These are phyloP conservation scores for Diaporthe citrichinensis DNA, from an alignment of 2,329 filamentous ascomycete genomes.

Conservation along the genomic window DNA sequence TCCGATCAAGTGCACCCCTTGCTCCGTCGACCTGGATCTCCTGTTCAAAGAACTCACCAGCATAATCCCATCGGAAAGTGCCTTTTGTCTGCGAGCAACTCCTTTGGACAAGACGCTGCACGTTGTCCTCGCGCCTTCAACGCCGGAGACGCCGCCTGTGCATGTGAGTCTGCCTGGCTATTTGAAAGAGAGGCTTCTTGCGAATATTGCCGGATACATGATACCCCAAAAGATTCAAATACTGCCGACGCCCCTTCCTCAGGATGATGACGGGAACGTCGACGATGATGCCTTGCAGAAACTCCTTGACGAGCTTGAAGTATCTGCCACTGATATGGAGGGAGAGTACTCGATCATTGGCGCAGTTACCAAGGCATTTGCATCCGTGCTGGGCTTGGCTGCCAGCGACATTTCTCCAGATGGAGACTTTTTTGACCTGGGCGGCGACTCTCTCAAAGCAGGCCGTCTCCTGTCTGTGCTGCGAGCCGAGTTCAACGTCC, in stretches of 20 bases:
- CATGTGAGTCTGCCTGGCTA: conserved; percentile 25
- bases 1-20: conserved; percentile 54
- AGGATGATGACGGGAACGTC: conserved; percentile 46
- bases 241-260: conserved; percentile 53
- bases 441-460: conserved; percentile 68
- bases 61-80: conserved; percentile 37
- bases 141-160: background rate
- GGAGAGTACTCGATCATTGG: conserved; percentile 49
- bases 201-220: conserved; percentile 51
- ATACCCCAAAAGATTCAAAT: conserved; percentile 55
- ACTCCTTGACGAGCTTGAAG: conserved; percentile 11
- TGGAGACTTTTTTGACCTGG: conserved; percentile 66
- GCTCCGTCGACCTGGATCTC: conserved; percentile 50
- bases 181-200: conserved; percentile 41
- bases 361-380: conserved; percentile 60
- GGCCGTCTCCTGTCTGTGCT: conserved; percentile 66
- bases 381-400: conserved; percentile 58
- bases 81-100: conserved; percentile 43
- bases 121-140: conserved; percentile 22
- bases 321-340: conserved; percentile 35
- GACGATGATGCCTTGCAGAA: conserved; percentile 28
- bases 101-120: conserved; percentile 41
- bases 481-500: conserved; percentile 61
- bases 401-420: conserved; percentile 54
- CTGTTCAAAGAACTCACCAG: conserved; percentile 43